Base-by-base conservation (phyloP, 2,329 filamentous ascomycete genomes). In the Orbilia ellipsospora region DNA sequence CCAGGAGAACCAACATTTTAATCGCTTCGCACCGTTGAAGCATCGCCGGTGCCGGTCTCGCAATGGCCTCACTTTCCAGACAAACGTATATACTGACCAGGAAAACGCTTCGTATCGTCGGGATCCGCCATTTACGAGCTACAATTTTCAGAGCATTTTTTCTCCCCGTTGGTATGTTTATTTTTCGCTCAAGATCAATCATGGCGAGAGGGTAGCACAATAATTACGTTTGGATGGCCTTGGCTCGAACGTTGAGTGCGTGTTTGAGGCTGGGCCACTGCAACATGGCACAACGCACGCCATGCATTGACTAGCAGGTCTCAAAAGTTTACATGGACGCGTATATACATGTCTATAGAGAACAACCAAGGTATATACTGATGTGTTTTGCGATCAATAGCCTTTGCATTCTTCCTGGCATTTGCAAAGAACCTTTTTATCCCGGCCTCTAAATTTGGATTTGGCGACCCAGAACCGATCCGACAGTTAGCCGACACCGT, bases 371-470 rank as follows among this genome's bases (percentile, higher is more conserved):
- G 31, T 2, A 36, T 36, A 36, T 36, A 36, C 31, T 36, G 8
- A 36, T 36, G 31, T 36, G 5, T 2, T 36, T 36, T 36, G 1
- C 10, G 10, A 36, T 36, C 31, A 6, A 36, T 48, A 74, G 70
- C 63, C 15, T 74, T 74, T 26, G 63, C 70, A 6, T 74, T 66
- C 36, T 74, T 74, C 48, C 44, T 74, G 18, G 70, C 85, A 63
- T 94, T 91, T 81, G 90, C 92, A 15, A 90, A 92, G 78, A 94
- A 94, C 81, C 88, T 97, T 77, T 94, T 96, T 80, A 87, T 94
- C 2, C 90, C 92, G 0, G 90, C 92, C 0, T 90, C 91, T 0
- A 83, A 86, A 2, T 96, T 87, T 80, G 94, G 94, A 52, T 89
- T 97, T 78, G 91, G 90, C 52, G 81, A 85, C 0, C 82, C 88